Conservation (phyloP, 1,284 basidiomycete species). For the Cutaneotrichosporon mucoides region DNA sequence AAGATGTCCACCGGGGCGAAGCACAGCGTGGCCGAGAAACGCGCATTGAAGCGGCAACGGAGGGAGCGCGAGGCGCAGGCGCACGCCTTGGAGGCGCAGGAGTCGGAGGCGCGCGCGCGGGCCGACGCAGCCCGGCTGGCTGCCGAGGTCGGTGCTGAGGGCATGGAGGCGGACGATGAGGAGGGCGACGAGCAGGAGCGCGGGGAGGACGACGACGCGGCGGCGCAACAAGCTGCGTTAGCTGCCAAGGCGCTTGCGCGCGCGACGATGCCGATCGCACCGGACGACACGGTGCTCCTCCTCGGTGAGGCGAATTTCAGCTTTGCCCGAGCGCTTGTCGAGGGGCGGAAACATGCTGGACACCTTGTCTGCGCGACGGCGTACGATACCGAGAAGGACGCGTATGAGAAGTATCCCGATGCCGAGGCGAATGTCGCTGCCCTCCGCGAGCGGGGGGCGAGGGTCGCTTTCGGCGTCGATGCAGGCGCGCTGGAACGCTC, state of each 20-base stretch:
- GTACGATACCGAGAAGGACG: slow-evolving; percentile 74
- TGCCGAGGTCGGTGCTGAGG: neutral
- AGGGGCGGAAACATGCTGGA: slow-evolving; percentile 59
- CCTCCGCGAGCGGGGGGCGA: slow-evolving; percentile 61
- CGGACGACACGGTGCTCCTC: slow-evolving; percentile 74
- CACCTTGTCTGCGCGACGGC: slow-evolving; percentile 77
- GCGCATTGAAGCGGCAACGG: slow-evolving; percentile 23
- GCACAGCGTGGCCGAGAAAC: slow-evolving; percentile 23
- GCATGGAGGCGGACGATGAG: neutral
- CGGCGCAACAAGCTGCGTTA: neutral
- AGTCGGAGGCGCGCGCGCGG: slow-evolving; percentile 1
- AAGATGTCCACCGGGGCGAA: slow-evolving; percentile 18
- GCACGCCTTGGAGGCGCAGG: slow-evolving; percentile 1
- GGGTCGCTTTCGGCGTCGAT: slow-evolving; percentile 79
- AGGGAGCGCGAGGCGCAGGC: slow-evolving; percentile 5
- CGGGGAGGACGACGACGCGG: neutral
- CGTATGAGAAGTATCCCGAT: slow-evolving; percentile 80
- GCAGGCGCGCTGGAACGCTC: slow-evolving; percentile 66
- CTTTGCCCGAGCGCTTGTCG: slow-evolving; percentile 70
- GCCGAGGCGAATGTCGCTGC: slow-evolving; percentile 60
- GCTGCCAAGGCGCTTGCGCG: neutral
- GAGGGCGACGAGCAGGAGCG: neutral
- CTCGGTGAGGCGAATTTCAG: slow-evolving; percentile 96
- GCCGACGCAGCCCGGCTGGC: neutral
- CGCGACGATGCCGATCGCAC: slow-evolving; percentile 61